A percentile compares a stretch with the other conserved stretches of the same genome.
Conservation (phyloP, 345 rosid genomes). For the Raphanus sativus region DNA sequence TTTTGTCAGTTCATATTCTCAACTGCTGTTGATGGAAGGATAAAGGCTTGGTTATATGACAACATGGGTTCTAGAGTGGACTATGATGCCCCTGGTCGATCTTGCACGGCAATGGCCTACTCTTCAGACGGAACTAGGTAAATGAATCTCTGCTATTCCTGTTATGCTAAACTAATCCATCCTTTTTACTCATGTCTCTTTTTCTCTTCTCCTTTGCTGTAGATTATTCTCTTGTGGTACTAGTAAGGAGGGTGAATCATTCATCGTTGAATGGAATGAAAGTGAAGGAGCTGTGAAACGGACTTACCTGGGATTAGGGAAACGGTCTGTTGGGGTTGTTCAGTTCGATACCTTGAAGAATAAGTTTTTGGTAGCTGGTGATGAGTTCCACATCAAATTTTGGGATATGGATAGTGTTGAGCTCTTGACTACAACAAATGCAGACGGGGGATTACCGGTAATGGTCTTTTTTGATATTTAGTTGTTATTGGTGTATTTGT, state of each 20-base stretch:
- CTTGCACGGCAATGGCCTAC: conserved; percentile 71
- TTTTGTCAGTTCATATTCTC: conserved; percentile 54
- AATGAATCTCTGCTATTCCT: conserved; percentile 1
- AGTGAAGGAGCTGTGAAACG: conserved; percentile 72
- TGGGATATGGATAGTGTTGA: conserved; percentile 77
- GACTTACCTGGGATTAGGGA: conserved; percentile 59
- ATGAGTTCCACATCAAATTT: conserved; percentile 65
- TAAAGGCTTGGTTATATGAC: conserved; percentile 85
- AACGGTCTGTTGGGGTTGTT: conserved; percentile 61
- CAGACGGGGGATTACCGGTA: conserved; percentile 69
- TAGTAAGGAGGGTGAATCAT: conserved; percentile 63
- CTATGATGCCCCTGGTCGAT: conserved; percentile 78
- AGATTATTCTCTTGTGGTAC: conserved; percentile 76
- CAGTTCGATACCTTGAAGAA: conserved; percentile 69
- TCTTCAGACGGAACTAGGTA: conserved; percentile 73
- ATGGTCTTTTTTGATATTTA: conserved; percentile 8
- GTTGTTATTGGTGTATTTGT: not conserved
- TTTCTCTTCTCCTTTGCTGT: not conserved
- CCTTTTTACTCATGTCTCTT: conserved; percentile 23
- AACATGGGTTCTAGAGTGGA: conserved; percentile 72
- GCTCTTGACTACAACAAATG: conserved; percentile 51
- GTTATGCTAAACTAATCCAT: not conserved
- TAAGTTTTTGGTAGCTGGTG: conserved; percentile 68
- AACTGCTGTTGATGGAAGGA: conserved; percentile 62
- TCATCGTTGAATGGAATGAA: conserved; percentile 74